Conservation (phyloP, 2,329 filamentous ascomycete species). For the Beauveria caledonica region DNA sequence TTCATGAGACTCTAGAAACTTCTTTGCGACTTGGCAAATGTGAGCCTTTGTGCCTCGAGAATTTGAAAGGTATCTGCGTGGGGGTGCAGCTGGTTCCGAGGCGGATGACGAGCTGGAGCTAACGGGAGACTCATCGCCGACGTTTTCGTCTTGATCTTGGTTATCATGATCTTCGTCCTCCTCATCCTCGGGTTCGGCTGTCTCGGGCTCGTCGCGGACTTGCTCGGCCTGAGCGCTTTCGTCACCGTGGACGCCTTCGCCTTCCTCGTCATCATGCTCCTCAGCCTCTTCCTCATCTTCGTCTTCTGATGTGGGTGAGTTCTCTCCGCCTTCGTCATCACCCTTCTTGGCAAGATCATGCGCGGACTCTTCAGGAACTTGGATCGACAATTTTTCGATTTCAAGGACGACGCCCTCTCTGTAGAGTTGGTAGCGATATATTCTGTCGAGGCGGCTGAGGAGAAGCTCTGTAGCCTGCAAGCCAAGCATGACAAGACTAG, state of each 20-base stretch:
- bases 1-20: constrained; percentile 78
- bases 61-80: constrained; percentile 39
- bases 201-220: constrained; percentile 43
- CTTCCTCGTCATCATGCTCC: constrained; percentile 18
- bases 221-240: constrained; percentile 27
- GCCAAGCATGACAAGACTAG: constrained; percentile 75
- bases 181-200: constrained; percentile 38
- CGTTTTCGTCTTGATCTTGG: constrained; percentile 31
- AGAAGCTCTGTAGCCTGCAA: constrained; percentile 86
- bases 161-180: constrained; percentile 48
- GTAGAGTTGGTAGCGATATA: constrained; percentile 95
- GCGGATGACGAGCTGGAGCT: constrained; percentile 63
- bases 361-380: constrained; percentile 24
- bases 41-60: constrained; percentile 50
- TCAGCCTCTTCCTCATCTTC: constrained; percentile 13
- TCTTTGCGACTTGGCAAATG: constrained; percentile 69
- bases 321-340: not conserved
- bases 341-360: constrained; percentile 12
- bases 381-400: constrained; percentile 68
- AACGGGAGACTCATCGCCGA: constrained; percentile 55
- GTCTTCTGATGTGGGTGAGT: not conserved
- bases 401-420: constrained; percentile 92
- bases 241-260: constrained; percentile 24
- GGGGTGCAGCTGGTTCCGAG: constrained; percentile 47
- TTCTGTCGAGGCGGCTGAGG: constrained; percentile 70